These are phyloP conservation scores for Curvularia hawaiiensis DNA, from an alignment of 2,329 filamentous ascomycete species.

Conservation along the genomic window DNA sequence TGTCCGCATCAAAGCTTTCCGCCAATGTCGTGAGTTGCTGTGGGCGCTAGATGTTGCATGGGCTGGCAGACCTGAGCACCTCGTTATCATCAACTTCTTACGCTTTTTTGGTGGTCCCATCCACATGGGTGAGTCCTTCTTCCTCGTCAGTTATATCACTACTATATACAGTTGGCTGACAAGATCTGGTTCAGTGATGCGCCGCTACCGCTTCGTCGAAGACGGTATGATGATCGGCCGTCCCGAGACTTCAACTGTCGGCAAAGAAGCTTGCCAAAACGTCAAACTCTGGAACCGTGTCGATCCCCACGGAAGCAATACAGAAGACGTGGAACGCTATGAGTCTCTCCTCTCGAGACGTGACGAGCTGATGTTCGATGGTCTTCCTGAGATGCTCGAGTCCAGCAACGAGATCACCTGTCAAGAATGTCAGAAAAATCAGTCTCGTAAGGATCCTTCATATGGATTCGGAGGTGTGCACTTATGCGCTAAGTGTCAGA, in stretches of 20 bases:
- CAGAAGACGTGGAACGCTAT: background rate
- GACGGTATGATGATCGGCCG: constrained; percentile 9
- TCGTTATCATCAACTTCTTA: constrained; percentile 7
- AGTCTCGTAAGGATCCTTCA: background rate
- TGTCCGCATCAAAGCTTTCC: constrained; percentile 29
- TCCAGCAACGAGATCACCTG: background rate
- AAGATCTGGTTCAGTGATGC: constrained; percentile 2
- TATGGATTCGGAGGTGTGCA: constrained; percentile 1
- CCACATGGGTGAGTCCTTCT: constrained; percentile 3
- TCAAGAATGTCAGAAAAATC: background rate
- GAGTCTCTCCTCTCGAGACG: background rate
- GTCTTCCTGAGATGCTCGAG: background rate
- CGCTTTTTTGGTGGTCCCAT: constrained; percentile 11
- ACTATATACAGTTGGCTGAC: too few relatives aligned
- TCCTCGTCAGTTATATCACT: too few relatives aligned
- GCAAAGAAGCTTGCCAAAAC: background rate
- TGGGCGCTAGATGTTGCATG: constrained; percentile 39
- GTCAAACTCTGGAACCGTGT: constrained; percentile 7
- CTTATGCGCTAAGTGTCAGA: background rate
- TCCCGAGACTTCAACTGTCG: background rate
- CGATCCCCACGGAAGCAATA: background rate
- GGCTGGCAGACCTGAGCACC: background rate
- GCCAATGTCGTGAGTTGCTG: constrained; percentile 36
- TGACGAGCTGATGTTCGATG: constrained; percentile 2
- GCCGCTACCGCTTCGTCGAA: constrained; percentile 15